A percentile compares a stretch with the other conserved stretches of the same genome.
Evolutionary conservation across 495 filamentous ascomycete species (phyloP).

Genomic region (Penicillium nucicola): DNA sequence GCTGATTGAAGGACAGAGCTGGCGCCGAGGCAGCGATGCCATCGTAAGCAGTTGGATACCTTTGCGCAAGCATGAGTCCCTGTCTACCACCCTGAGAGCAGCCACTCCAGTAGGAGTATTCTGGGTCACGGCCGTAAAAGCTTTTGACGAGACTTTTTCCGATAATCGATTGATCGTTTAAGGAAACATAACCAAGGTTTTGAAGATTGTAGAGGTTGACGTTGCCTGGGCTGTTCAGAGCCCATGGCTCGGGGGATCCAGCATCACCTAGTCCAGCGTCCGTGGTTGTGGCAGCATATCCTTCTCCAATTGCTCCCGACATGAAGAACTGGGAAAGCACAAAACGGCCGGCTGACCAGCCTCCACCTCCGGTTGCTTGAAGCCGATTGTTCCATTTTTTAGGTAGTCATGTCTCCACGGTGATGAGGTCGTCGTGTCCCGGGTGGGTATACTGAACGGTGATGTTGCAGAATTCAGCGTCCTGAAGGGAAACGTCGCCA

Average conservation of each 20-base stretch:
- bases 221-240: constrained; percentile 35
- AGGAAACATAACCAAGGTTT: constrained; percentile 37
- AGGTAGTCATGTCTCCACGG: constrained; percentile 38
- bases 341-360: constrained; percentile 25
- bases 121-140: constrained; percentile 14
- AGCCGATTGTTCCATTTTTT: constrained; percentile 39
- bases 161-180: constrained; percentile 28
- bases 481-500: constrained; percentile 1
- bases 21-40: constrained; percentile 56
- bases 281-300: constrained; percentile 40
- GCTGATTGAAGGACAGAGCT: constrained; percentile 35
- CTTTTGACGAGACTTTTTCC: constrained; percentile 14
- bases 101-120: constrained; percentile 43
- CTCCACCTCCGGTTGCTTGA: constrained; percentile 41
- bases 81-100: constrained; percentile 47
- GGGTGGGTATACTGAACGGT: constrained; percentile 43
- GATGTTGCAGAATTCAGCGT: constrained; percentile 37
- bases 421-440: constrained; percentile 31
- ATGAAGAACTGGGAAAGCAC: constrained; percentile 17
- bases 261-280: constrained; percentile 33
- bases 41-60: constrained; percentile 49
- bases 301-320: constrained; percentile 26
- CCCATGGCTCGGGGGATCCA: constrained; percentile 25
- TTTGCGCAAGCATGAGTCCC: constrained; percentile 39
- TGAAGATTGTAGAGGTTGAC: constrained; percentile 33